Evolutionary conservation across 1,139 yeast species (phyloP), one percentile per base, ranked within the genome.

Genomic region (Diutina siamensis): DNA sequence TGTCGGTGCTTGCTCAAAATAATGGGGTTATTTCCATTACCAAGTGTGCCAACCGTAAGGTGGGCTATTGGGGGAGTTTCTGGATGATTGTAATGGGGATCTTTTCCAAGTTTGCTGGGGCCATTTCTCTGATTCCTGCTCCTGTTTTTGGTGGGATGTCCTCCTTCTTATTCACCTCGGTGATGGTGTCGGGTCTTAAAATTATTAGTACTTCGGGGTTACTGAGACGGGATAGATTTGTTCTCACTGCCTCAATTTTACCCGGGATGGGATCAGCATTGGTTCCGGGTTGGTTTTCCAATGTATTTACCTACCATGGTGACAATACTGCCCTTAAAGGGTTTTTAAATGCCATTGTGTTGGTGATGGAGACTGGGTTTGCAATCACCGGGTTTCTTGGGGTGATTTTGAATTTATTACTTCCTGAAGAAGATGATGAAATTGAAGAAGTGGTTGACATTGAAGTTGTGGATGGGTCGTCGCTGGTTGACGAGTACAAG

Each of bases 331-430:
- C 80, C 2, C 70, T 85, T 48, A 55, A 60, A 47, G 95, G 96
- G 18, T 83, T 88, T 65, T 67, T 77, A 52, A 78, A 85, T 58
- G 96, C 96, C 48, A 81, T 88, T 52, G 72, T 75, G 44, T 74
- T 88, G 52, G 87, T 88, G 45, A 77, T 85, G 83, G 92, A 85
- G 60, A 83, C 95, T 20, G 89, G 94, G 36, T 87, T 83, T 58
- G 94, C 95, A 33, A 68, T 87, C 46, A 75, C 92, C 28, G 96
- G 95, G 18, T 71, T 88, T 54, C 55, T 85, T 40, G 94, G 88
- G 38, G 77, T 85, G 45, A 62, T 85, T 40, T 67, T 86, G 50
- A 87, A 88, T 66, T 65, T 84, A 53, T 40, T 81, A 35, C 65
- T 87, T 51, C 94, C 94, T n/a, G 88, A 81, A 60, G 82, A 80